Conservation (phyloP, 805 yeast species). For the Metschnikowia reukaufii region DNA sequence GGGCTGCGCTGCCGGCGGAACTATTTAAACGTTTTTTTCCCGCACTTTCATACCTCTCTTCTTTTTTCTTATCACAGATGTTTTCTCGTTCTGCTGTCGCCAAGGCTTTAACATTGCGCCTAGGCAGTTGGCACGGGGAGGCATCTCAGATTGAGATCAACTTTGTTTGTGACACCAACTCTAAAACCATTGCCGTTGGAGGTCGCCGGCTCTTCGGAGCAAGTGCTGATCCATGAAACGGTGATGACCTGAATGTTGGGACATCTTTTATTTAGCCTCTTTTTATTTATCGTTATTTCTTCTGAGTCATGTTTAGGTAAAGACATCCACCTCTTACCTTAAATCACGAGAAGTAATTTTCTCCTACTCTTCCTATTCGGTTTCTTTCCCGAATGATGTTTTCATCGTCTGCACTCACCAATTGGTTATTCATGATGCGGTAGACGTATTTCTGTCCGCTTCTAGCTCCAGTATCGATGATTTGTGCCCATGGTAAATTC, state of each 20-base stretch:
- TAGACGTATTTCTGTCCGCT: constrained; percentile 16
- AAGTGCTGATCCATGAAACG: constrained; percentile 85
- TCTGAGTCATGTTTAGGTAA: not conserved
- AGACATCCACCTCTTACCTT: not conserved
- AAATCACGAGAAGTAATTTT: constrained; percentile 31
- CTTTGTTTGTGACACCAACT: constrained; percentile 48
- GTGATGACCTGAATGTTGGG: constrained; percentile 93
- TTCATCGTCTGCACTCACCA: constrained; percentile 32
- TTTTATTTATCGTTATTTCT: not conserved
- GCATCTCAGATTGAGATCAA: constrained; percentile 25
- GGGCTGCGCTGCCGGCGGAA: not conserved
- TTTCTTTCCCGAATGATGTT: constrained; percentile 31
- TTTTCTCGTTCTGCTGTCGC: constrained; percentile 10
- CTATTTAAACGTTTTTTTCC: not conserved
- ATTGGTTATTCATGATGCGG: constrained; percentile 32
- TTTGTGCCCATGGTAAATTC: constrained; percentile 46
- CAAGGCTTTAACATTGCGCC: constrained; percentile 20
- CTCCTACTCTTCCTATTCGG: constrained; percentile 45
- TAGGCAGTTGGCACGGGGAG: constrained; percentile 11
- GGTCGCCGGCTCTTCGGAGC: constrained; percentile 68
- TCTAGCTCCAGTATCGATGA: constrained; percentile 12
- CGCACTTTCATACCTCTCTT: not conserved
- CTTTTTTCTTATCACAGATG: constrained; percentile 7
- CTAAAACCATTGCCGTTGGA: constrained; percentile 98
- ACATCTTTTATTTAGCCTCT: constrained; percentile 40